phyloP scores from a whole-genome alignment of 2,329 filamentous ascomycete genomes.

The Rutstroemia sp. region DNA sequence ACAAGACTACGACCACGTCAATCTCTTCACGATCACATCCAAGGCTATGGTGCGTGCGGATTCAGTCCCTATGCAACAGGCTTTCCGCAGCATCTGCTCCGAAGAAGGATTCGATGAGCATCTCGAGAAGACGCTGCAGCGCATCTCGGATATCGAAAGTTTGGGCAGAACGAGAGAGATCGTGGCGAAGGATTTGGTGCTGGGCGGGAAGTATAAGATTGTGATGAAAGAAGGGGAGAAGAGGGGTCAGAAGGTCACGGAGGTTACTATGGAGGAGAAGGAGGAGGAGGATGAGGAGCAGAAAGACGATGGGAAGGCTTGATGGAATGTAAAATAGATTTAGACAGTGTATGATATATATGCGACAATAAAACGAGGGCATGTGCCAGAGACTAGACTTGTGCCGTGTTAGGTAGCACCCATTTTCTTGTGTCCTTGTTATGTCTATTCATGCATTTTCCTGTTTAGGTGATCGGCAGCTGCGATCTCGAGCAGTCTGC shows the following conservation, averaged over 20 bases:
- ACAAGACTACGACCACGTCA: constrained; percentile 82
- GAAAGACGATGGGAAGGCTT: not conserved
- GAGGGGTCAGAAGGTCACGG: constrained; percentile 21
- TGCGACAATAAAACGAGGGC: too few species aligned
- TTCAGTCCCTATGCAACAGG: constrained; percentile 91
- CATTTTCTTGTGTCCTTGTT: too few species aligned
- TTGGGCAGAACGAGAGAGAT: constrained; percentile 89
- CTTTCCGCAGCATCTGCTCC: constrained; percentile 77
- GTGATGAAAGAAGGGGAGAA: constrained; percentile 23
- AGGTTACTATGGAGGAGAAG: constrained; percentile 23
- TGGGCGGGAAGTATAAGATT: constrained; percentile 73
- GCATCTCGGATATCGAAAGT: constrained; percentile 89
- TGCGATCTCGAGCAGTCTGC: too few species aligned
- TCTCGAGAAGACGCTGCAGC: constrained; percentile 71
- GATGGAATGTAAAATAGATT: not conserved
- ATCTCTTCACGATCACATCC: constrained; percentile 91
- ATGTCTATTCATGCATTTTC: too few species aligned
- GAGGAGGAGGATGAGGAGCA: not conserved
- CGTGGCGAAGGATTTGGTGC: constrained; percentile 88
- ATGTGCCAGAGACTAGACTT: too few species aligned
- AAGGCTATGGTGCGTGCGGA: constrained; percentile 83
- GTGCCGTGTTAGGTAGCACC: too few species aligned
- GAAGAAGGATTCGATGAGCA: constrained; percentile 73
- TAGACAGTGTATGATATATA: too few species aligned
- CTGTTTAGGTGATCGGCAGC: too few species aligned